Base-by-base conservation (phyloP, 1,139 yeast species). In the Eremothecium sinecaudum region DNA sequence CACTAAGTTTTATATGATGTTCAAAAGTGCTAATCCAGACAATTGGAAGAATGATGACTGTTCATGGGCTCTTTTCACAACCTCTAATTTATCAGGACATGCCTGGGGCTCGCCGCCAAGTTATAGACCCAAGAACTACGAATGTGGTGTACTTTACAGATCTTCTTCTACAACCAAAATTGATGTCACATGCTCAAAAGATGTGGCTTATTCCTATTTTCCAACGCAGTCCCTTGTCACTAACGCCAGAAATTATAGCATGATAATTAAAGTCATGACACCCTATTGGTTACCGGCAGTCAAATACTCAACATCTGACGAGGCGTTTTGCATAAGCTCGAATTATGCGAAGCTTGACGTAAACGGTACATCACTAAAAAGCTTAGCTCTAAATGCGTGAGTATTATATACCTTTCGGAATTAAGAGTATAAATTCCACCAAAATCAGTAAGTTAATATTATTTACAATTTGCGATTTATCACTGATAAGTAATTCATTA, bases 71-170 rank as follows among this genome's bases (percentile, higher is more conserved):
- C 46, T 75, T n/a, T 62, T 75, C 53, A 76, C 82, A 2, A 75
- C 82, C 38, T 77, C 78, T 27, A 79, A 79, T 48, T 48, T 77
- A 22, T 74, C 82, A 18, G 67, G 69, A 36, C 77, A 73, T 41
- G 86, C 86, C 0, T 78, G 86, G 86, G 87, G 87, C 0, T 59
- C 58, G 15, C 12, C 28, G 3, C 36, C 37, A 2, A 28, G 41
- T 2, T 20, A 32, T 5, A 33, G 36, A 29, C 43, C 48, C 40
- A 42, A 50, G 20, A 60, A 50, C 53, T 77, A 66, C 50, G 87
- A 79, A 49, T 64, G 74, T 4, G 79, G 86, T 1, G 69, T 79
- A 1, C 52, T 76, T 20, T 45, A 72, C 7, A 55, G 53, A 3
- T 59, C 62, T 1, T 47, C 49, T 4, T 43, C 42, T 14, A 44